Base-by-base conservation (phyloP, 352 stramenopile genomes). In the Globisporangium alternatum region DNA sequence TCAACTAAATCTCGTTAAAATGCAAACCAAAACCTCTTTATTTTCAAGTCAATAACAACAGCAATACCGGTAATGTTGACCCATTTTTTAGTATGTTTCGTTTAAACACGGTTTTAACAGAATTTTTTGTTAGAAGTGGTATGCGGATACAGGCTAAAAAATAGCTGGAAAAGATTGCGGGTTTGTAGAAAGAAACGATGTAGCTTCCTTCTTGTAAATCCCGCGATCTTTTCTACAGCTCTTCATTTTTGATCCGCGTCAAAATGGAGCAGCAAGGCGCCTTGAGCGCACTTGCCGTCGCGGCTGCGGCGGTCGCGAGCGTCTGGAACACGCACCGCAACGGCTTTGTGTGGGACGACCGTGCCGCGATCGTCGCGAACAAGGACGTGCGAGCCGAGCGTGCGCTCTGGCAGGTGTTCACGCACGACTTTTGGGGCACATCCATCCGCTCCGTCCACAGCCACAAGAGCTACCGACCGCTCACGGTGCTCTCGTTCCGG, bases 321-420 rank as follows among this genome's bases (percentile, higher is more conserved):
- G 72, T 79, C 35, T 74, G 70, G 67, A 84, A 76, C 48, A 84
- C 81, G 41, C 70, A 85, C 15, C 22, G 61, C 10, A 86, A 86
- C 45, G 76, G 69, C 25, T 93, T 96, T 62, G 84, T 96, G 25
- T 96, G 87, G 88, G 88, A 97, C 71, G 89, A 97, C 69, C 77
- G 87, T 56, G 81, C 81, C 17, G 86, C 88, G 3, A 70, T 96
- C 39, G 25, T 81, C 7, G 47, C 30, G 7, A 93, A 93, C 65
- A 44, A 48, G 3, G 83, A 93, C 66, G 72, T 88, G 25, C 65
- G 72, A 35, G 60, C 55, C 9, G 64, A 71, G 22, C 47, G 43
- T 5, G 55, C 66, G 15, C 73, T 72, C 62, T 67, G 37, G n/a
- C 62, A 83, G 21, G 48, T 88, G 33, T 88, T 90, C 41, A 22